Evolutionary conservation across 345 rosid species (phyloP).

Genomic region (Salix dunnii): DNA sequence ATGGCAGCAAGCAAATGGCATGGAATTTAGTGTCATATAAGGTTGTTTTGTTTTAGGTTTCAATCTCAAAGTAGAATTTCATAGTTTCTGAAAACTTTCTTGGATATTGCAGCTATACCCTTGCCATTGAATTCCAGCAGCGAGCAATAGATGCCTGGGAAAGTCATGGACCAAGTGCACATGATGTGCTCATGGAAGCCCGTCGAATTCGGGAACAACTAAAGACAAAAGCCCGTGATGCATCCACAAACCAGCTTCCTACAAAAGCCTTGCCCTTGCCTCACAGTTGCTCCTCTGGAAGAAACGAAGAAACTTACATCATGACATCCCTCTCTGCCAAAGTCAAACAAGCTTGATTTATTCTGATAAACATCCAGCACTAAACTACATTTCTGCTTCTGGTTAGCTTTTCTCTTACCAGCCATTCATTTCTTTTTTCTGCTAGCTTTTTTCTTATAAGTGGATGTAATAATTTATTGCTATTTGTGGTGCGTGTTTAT

Average conservation of each 20-base stretch:
- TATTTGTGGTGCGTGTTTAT: neutral
- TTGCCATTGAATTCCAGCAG: slow-evolving; percentile 83
- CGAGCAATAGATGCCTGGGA: slow-evolving; percentile 75
- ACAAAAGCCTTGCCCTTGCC: slow-evolving; percentile 49
- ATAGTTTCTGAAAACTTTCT: neutral
- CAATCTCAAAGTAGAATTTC: neutral
- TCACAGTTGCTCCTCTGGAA: slow-evolving; percentile 17
- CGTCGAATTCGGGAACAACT: slow-evolving; percentile 50
- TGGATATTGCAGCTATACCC: slow-evolving; percentile 55
- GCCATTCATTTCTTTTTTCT: neutral
- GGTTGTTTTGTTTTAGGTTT: neutral
- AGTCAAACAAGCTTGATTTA: slow-evolving; percentile 7
- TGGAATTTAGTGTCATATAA: neutral
- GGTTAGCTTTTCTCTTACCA: neutral
- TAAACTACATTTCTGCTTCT: neutral
- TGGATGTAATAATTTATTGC: neutral
- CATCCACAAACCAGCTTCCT: slow-evolving; percentile 28
- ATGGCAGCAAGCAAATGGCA: neutral
- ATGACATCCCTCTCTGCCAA: slow-evolving; percentile 13
- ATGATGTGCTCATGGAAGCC: slow-evolving; percentile 66
- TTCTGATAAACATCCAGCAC: neutral
- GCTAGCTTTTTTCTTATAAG: neutral
- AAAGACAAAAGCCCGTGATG: slow-evolving; percentile 53
- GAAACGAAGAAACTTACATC: slow-evolving; percentile 20
- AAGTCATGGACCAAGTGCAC: slow-evolving; percentile 62